phyloP scores from a whole-genome alignment of 192 early-diverging fungal genomes.

The Backusella sp. region DNA sequence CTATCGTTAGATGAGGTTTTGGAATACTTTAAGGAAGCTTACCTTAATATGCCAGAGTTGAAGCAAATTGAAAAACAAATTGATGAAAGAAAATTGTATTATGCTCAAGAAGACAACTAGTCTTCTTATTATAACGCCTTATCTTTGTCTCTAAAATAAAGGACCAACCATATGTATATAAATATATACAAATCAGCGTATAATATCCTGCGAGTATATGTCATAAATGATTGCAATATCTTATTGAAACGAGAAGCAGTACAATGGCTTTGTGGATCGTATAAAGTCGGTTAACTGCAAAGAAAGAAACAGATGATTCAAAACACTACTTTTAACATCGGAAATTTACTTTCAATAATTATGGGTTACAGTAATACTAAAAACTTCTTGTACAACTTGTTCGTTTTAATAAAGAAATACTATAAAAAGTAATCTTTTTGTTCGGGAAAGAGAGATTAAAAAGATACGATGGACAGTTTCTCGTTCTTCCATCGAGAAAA shows the following conservation, averaged over 20 bases:
- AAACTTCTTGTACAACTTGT: neutral
- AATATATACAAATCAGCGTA: neutral
- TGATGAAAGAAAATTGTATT: conserved; percentile 32
- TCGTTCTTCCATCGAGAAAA: neutral
- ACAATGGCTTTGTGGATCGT: too few relatives aligned
- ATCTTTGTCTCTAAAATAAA: neutral
- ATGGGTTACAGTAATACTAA: neutral
- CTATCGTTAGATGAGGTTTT: conserved; percentile 74
- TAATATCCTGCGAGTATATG: too few relatives aligned
- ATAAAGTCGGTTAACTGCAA: too few relatives aligned
- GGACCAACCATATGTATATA: neutral
- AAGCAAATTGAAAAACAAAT: conserved; percentile 33
- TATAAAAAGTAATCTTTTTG: neutral
- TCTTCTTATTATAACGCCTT: neutral
- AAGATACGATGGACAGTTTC: neutral
- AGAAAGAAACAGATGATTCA: too few relatives aligned
- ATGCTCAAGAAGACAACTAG: conserved; percentile 37
- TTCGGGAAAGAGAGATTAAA: neutral
- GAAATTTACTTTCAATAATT: too few relatives aligned
- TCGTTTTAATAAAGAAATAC: neutral
- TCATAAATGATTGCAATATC: too few relatives aligned
- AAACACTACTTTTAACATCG: too few relatives aligned
- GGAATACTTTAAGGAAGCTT: conserved; percentile 45
- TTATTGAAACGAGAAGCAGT: too few relatives aligned
- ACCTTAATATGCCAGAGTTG: conserved; percentile 47